Percentiles rank a stretch among this genome's conserved stretches.
Conservation (phyloP, 345 rosid species). For the Melaleuca alternifolia region DNA sequence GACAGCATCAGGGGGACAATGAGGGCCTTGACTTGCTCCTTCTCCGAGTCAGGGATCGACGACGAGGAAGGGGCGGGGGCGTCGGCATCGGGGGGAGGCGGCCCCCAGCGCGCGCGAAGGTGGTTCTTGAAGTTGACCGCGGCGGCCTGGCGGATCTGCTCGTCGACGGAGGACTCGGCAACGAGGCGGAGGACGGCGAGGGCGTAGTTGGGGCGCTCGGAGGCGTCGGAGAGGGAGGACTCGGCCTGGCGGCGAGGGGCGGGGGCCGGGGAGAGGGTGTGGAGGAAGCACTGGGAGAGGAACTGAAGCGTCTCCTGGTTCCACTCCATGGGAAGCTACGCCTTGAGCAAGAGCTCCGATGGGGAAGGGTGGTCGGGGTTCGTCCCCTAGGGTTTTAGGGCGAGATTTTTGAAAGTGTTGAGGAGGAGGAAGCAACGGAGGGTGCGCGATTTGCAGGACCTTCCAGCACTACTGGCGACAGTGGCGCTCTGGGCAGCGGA, state of each 20-base stretch:
- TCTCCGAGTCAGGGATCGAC: constrained; percentile 54
- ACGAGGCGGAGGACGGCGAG: constrained; percentile 76
- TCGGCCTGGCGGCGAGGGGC: constrained; percentile 90
- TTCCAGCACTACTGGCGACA: not conserved
- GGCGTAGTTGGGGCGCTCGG: constrained; percentile 62
- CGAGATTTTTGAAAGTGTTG: not conserved
- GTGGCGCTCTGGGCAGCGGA: not conserved
- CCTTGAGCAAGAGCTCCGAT: not conserved
- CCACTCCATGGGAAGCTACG: constrained; percentile 39
- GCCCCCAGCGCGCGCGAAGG: constrained; percentile 73
- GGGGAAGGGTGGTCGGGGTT: not conserved
- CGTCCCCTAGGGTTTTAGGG: not conserved
- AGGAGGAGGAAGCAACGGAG: not conserved
- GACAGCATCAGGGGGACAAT: constrained; percentile 85
- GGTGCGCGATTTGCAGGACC: not conserved
- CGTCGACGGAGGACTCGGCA: constrained; percentile 62
- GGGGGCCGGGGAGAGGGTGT: constrained; percentile 67
- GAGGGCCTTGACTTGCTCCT: constrained; percentile 70
- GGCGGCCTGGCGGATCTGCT: constrained; percentile 92
- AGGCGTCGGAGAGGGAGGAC: constrained; percentile 38
- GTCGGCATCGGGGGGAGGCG: constrained; percentile 24
- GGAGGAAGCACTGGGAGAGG: constrained; percentile 78
- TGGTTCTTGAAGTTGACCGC: constrained; percentile 95
- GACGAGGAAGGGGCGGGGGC: constrained; percentile 13
- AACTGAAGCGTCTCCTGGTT: constrained; percentile 48